Percentiles rank a stretch among this genome's conserved stretches.
Conservation (phyloP, 176 grass and related monocot species). For the Eragrostis curvula region DNA sequence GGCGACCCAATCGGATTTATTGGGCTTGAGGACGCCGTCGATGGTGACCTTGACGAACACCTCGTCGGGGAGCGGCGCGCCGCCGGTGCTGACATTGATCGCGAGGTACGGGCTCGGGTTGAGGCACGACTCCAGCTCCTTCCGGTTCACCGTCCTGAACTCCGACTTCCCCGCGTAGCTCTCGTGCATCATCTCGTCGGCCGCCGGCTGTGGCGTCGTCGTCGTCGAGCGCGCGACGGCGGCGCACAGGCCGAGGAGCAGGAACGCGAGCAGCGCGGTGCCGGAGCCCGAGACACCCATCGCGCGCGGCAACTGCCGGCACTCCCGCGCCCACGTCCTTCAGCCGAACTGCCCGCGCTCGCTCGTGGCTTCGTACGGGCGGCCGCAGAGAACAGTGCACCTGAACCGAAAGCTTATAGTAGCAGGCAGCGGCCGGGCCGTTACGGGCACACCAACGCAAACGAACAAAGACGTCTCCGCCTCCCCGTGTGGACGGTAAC, state of each 20-base stretch:
- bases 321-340: background rate
- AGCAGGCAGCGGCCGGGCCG: background rate
- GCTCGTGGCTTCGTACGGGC: background rate
- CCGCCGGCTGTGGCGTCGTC: background rate
- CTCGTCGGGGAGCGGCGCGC: slow-evolving; percentile 55
- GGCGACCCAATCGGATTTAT: slow-evolving; percentile 66
- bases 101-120: slow-evolving; percentile 52
- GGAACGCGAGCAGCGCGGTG: background rate
- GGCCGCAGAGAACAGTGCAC: background rate
- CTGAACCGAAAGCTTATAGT: background rate
- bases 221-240: background rate
- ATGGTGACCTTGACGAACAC: slow-evolving; percentile 65
- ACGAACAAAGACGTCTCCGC: background rate
- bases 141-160: slow-evolving; percentile 81
- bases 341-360: background rate
- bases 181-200: slow-evolving; percentile 35
- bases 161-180: slow-evolving; percentile 64
- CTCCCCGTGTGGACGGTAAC: background rate
- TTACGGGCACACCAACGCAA: background rate
- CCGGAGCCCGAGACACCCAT: slow-evolving; percentile 14
- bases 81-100: slow-evolving; percentile 45
- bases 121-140: slow-evolving; percentile 50
- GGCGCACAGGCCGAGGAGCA: slow-evolving; percentile 9
- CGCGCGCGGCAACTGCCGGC: background rate
- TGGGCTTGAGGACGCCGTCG: slow-evolving; percentile 50